phyloP scores from a whole-genome alignment of 1,139 yeast species.

The Geotrichum phurueaensis region DNA sequence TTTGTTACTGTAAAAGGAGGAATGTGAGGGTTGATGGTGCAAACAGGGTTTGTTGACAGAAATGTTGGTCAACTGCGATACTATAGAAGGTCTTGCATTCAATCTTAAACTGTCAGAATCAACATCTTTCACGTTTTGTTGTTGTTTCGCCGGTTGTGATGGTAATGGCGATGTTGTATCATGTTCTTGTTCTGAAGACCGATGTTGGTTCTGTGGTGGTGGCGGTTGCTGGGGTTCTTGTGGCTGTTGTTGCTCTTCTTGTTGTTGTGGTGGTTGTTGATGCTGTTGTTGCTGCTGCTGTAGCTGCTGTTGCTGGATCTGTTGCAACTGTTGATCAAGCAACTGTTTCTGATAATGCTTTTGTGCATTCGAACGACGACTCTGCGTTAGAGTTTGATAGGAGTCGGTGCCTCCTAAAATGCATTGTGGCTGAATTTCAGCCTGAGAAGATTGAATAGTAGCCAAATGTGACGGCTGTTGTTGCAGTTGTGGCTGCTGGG shows the following conservation, averaged over 20 bases:
- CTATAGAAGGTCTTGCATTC: neutral
- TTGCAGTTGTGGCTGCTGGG: constrained; percentile 18
- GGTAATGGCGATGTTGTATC: neutral
- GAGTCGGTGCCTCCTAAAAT: constrained; percentile 8
- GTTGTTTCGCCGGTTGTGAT: neutral
- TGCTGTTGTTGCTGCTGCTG: constrained; percentile 10
- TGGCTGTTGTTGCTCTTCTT: neutral
- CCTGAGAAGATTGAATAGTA: neutral
- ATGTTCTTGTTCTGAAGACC: neutral
- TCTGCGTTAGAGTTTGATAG: constrained; percentile 16
- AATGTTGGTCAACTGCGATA: neutral
- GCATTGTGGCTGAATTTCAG: neutral
- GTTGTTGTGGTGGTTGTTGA: neutral
- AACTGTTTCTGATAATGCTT: constrained; percentile 16
- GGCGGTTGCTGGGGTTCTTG: neutral
- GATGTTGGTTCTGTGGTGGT: neutral
- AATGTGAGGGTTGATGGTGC: constrained; percentile 10
- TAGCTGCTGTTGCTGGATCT: constrained; percentile 13
- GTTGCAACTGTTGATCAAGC: constrained; percentile 16
- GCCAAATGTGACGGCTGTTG: neutral
- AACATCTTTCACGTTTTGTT: neutral
- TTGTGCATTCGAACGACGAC: constrained; percentile 14
- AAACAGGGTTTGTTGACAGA: constrained; percentile 13
- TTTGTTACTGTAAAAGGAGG: constrained; percentile 2
- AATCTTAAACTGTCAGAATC: neutral